phyloP scores from a whole-genome alignment of 169 alveolate genomes.

The Plasmodium relictum region DNA sequence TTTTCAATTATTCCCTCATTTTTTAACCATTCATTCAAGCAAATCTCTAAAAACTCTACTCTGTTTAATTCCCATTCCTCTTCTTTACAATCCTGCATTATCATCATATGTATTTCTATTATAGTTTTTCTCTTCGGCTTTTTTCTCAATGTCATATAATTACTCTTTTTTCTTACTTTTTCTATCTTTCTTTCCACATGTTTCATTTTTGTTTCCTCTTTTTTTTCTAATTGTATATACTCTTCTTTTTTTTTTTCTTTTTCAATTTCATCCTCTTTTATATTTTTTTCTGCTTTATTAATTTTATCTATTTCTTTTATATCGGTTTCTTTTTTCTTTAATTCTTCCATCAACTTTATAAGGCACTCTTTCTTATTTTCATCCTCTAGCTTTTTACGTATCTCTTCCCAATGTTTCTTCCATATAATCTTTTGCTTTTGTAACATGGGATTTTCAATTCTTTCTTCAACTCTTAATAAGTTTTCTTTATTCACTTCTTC shows the following conservation, averaged over 20 bases:
- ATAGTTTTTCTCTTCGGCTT: neutral
- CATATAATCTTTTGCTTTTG: neutral
- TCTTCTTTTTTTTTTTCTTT: neutral
- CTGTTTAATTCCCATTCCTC: neutral
- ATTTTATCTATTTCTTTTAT: neutral
- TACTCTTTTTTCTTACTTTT: neutral
- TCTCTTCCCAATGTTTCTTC: slow-evolving; percentile 5
- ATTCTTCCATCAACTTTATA: neutral
- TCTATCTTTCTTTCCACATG: too few species aligned
- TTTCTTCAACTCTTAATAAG: neutral
- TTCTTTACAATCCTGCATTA: neutral
- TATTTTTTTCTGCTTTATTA: neutral
- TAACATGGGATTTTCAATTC: neutral
- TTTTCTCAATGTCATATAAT: neutral
- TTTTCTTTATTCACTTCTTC: neutral
- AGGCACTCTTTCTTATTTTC: neutral
- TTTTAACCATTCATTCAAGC: neutral
- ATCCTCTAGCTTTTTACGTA: neutral
- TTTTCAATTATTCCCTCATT: too few species aligned
- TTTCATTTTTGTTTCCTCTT: too few species aligned
- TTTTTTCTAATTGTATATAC: too few species aligned
- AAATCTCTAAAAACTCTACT: neutral
- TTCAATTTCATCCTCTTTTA: neutral
- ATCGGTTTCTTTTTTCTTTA: neutral
- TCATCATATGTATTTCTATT: neutral